A percentile compares a stretch with the other conserved stretches of the same genome.
Conservation (phyloP, 352 stramenopile species). For the Pythium insidiosum region DNA sequence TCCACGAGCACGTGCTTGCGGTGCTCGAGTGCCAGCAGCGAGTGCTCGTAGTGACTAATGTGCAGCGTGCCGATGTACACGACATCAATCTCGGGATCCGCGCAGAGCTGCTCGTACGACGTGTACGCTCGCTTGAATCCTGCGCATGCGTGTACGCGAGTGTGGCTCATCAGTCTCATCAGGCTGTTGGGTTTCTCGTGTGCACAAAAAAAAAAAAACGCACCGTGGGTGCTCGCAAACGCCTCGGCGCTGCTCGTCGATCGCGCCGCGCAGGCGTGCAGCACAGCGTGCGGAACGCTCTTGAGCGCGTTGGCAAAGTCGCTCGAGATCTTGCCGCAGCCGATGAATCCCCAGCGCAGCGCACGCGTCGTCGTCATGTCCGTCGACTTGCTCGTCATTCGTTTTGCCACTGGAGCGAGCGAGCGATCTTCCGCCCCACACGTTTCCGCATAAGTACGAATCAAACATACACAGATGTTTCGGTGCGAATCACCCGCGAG, state of each 20-base stretch:
- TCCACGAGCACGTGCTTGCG: conserved; percentile 91
- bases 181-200: no score
- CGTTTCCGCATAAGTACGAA: neutral
- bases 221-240: conserved; percentile 30
- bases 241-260: conserved; percentile 35
- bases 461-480: neutral
- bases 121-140: conserved; percentile 57
- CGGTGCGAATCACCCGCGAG: no score
- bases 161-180: no score
- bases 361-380: neutral
- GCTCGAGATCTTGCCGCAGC: conserved; percentile 56
- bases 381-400: neutral
- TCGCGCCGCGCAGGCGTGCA: conserved; percentile 45
- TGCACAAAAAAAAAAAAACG: no score
- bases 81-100: conserved; percentile 79
- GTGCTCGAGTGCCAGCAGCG: conserved; percentile 62
- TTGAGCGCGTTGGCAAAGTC: conserved; percentile 49
- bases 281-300: conserved; percentile 11
- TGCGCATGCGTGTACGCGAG: no score
- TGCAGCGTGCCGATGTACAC: conserved; percentile 93
- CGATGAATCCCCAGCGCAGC: conserved; percentile 60
- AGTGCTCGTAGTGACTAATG: conserved; percentile 71
- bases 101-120: conserved; percentile 79
- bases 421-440: no score
- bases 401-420: neutral